A percentile compares a stretch with the other conserved stretches of the same genome.
Evolutionary conservation across 2,329 filamentous ascomycete genomes (phyloP).

Genomic region (Podosphaera fusca): DNA sequence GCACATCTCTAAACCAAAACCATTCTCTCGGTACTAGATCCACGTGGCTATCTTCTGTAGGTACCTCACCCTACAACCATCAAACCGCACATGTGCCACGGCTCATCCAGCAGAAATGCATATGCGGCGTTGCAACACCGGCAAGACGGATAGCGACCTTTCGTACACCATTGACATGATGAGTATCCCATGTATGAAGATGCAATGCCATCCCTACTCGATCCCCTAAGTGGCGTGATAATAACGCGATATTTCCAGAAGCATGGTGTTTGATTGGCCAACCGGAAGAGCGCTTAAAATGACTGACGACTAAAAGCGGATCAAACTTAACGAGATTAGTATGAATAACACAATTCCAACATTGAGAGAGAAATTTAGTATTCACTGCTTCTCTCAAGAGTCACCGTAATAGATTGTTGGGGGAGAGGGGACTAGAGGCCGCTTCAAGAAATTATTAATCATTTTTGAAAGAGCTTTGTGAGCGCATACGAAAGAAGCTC

Average conservation of each 20-base stretch:
- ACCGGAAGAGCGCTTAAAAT: neutral
- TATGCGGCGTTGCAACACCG: neutral
- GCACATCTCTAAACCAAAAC: neutral
- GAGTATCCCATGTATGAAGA: neutral
- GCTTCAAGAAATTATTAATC: neutral
- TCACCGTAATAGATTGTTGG: neutral
- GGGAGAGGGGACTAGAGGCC: too few species aligned
- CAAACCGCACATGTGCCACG: neutral
- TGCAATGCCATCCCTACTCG: neutral
- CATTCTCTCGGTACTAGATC: neutral
- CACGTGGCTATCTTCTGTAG: neutral
- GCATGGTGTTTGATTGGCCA: neutral
- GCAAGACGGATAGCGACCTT: conserved; percentile 1
- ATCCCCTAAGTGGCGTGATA: neutral
- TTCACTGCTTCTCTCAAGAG: neutral
- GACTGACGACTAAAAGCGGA: neutral
- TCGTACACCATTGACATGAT: neutral
- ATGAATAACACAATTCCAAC: neutral
- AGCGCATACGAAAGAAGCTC: neutral
- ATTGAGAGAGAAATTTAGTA: neutral
- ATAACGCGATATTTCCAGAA: neutral
- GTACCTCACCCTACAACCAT: neutral
- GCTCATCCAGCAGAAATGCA: neutral
- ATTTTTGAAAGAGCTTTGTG: neutral
- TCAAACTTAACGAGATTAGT: neutral